Base-by-base conservation (phyloP, 2,329 filamentous ascomycete genomes). In the Xylariaceae sp. region DNA sequence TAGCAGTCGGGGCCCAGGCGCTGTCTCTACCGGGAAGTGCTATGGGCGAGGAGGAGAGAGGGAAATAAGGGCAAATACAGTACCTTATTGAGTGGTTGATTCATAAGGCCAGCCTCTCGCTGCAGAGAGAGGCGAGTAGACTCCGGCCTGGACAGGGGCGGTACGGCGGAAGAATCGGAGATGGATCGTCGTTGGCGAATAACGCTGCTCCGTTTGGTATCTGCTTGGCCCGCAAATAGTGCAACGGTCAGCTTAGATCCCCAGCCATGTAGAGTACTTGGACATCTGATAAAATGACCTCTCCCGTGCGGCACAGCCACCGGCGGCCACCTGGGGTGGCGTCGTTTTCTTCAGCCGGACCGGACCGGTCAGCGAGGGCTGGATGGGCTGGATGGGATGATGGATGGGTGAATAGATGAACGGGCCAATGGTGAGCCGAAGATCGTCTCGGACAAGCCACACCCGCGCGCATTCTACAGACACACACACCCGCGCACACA, bases 31-130 rank as follows among this genome's bases (percentile, higher is more conserved):
- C n/a, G n/a, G n/a, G n/a, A n/a, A n/a, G n/a, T n/a, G 8, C 19
- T 17, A 8, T 14, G 30, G 16, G 32, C 25, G 31, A 32, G 31
- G 31, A 32, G 27, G 22, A 26, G 37, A 28, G 28, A 39, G 36
- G 32, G 33, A 29, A 19, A 24, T 25, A 22, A n/a, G 25, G 16
- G 11, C 11, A 14, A 19, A 30, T 12, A 31, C 63, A 41, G 48
- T 63, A 65, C 62, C 62, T 66, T 66, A 43, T 42, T 50, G 36
- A 64, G 58, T 57, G 57, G 61, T 57, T 60, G 57, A 63, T 63
- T 65, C 63, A 67, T 67, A 51, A 55, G 61, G 54, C 48, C 51
- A 51, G 51, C 52, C 53, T 60, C 58, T 51, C 50, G 51, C 48
- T 55, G 47, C 36, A 44, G 43, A 49, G 53, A 61, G 56, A 53